Percentiles rank a stretch among this genome's conserved stretches.
These are phyloP conservation scores for Penicillium sp. DNA, from an alignment of 2,329 filamentous ascomycete species.

Conservation along the genomic window DNA sequence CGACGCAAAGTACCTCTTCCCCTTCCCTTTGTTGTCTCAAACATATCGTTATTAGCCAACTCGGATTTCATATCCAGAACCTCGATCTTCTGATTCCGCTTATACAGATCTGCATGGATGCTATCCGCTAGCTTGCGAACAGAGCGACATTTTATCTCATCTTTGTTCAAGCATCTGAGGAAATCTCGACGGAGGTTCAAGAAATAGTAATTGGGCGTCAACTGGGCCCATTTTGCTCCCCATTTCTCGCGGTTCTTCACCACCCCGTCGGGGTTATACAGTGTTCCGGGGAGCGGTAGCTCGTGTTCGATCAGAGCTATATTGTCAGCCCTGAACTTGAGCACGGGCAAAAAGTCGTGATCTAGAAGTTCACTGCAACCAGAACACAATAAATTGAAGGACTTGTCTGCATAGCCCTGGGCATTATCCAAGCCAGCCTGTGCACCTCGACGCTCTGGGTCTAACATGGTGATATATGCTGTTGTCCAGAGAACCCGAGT, in stretches of 20 bases:
- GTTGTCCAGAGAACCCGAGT: conserved; percentile 7
- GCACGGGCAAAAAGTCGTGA: conserved; percentile 57
- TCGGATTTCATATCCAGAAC: conserved; percentile 23
- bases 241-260: not conserved
- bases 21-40: not conserved
- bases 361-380: conserved; percentile 49
- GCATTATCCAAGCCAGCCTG: conserved; percentile 8
- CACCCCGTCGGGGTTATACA: conserved; percentile 55
- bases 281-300: conserved; percentile 62
- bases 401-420: conserved; percentile 31
- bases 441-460: not conserved
- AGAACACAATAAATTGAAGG: conserved; percentile 50
- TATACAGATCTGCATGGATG: not conserved
- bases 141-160: conserved; percentile 2
- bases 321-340: conserved; percentile 58
- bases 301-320: conserved; percentile 43
- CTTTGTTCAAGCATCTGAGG: not conserved
- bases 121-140: conserved; percentile 2
- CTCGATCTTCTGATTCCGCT: conserved; percentile 1
- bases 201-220: conserved; percentile 5
- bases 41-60: conserved; percentile 49
- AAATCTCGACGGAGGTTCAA: not conserved
- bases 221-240: conserved; percentile 4
- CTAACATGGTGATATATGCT: conserved; percentile 1
- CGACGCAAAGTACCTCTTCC: conserved; percentile 43